A percentile compares a stretch with the other conserved stretches of the same genome.
Evolutionary conservation across 495 filamentous ascomycete genomes (phyloP).

Genomic region (Penicillium egyptiacum): DNA sequence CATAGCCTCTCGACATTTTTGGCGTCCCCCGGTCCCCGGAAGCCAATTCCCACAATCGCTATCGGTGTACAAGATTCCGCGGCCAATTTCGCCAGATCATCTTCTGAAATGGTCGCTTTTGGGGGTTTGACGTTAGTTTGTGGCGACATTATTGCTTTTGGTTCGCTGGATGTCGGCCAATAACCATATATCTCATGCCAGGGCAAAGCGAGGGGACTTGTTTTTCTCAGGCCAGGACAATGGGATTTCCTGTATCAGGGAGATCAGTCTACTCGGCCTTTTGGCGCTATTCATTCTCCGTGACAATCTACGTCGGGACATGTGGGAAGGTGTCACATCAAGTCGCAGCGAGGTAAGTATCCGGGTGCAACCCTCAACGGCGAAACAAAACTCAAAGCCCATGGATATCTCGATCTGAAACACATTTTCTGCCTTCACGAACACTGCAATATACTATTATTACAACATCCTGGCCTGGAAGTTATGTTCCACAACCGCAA

Average conservation of each 20-base stretch:
- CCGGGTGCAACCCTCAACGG: conserved; percentile 14
- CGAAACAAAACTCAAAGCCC: neutral
- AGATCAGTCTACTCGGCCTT: neutral
- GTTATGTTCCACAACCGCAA: conserved; percentile 3
- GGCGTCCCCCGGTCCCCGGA: conserved; percentile 57
- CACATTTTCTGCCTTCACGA: neutral
- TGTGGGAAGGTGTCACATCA: conserved; percentile 4
- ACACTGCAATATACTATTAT: neutral
- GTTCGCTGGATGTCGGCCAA: neutral
- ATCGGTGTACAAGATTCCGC: conserved; percentile 47
- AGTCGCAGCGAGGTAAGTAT: conserved; percentile 7
- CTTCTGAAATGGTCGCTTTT: neutral
- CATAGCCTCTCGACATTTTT: conserved; percentile 54
- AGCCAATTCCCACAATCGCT: conserved; percentile 62
- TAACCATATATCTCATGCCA: neutral
- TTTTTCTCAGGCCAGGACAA: neutral
- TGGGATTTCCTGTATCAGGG: neutral
- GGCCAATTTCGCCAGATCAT: conserved; percentile 12
- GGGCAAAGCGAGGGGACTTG: neutral
- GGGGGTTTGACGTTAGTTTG: neutral
- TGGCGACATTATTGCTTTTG: neutral
- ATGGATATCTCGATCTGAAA: conserved; percentile 7
- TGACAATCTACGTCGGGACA: neutral
- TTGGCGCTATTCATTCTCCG: neutral
- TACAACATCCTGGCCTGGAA: neutral